Percentiles rank a stretch among this genome's conserved stretches.
phyloP scores from a whole-genome alignment of 2,329 filamentous ascomycete genomes.

The Sarocladiaceae sp. region DNA sequence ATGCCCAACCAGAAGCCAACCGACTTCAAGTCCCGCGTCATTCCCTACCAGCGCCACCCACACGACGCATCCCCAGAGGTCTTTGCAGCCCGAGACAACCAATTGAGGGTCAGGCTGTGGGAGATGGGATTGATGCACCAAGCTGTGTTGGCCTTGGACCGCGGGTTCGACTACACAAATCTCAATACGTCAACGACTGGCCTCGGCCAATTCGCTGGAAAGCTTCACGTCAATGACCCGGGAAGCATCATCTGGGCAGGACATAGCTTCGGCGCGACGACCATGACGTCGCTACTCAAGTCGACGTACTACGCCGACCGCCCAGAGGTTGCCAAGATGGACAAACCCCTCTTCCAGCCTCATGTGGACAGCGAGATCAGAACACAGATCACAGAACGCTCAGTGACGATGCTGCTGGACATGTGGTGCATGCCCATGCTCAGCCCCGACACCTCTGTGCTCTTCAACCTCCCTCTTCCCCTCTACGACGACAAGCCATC shows the following conservation, averaged over 20 bases:
- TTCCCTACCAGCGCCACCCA: constrained; percentile 47
- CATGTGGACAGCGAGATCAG: constrained; percentile 47
- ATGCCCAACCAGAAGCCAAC: constrained; percentile 41
- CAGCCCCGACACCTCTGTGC: constrained; percentile 52
- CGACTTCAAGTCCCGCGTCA: constrained; percentile 17
- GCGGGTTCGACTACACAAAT: constrained; percentile 42
- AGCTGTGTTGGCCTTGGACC: constrained; percentile 60
- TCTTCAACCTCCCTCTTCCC: constrained; percentile 69
- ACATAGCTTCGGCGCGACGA: constrained; percentile 76
- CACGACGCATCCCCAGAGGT: constrained; percentile 61
- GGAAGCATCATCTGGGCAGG: constrained; percentile 70
- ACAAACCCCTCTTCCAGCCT: constrained; percentile 56
- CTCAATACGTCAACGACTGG: constrained; percentile 43
- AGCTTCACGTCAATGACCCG: constrained; percentile 61
- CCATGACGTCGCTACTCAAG: constrained; percentile 71
- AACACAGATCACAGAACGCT: constrained; percentile 61
- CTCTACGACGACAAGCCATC: constrained; percentile 49
- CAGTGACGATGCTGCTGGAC: constrained; percentile 65
- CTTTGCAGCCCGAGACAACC: constrained; percentile 60
- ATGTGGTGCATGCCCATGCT: constrained; percentile 74
- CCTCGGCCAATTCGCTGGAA: constrained; percentile 53
- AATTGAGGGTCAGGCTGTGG: constrained; percentile 71
- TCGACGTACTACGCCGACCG: constrained; percentile 61
- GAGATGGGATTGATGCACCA: constrained; percentile 68
- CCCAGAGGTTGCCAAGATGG: constrained; percentile 39